Evolutionary conservation across 1,284 basidiomycete genomes (phyloP), one percentile per base, ranked within the genome.

Genomic region (Moniliella sp.): DNA sequence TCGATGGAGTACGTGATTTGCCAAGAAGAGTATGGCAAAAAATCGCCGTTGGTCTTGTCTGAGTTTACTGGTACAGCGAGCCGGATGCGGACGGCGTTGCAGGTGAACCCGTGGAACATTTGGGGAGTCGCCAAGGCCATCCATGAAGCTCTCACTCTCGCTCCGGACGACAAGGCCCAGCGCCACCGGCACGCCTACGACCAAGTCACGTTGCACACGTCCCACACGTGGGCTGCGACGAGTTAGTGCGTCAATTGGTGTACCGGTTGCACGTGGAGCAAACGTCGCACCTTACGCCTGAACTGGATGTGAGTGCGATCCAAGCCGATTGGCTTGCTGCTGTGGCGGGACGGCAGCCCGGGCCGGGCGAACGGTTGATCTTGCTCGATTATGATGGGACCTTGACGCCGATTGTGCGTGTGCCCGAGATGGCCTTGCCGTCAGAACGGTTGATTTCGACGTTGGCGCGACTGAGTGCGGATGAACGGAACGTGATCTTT

Each of bases 311-410:
- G 36, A 66, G 67, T 9, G 62, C 55, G 21, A 78, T 82, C 19
- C 69, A 70, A 27, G 8, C 7, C 8, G 8, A 23, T 7, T 23
- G 7, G 8, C 7, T 7, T 7, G n/a, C 21, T 7, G 21, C 21
- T 23, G n/a, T n/a, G n/a, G n/a, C n/a, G n/a, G n/a, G n/a, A n/a
- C n/a, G n/a, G n/a, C n/a, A n/a, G n/a, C 61, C n/a, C n/a, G n/a
- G n/a, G n/a, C n/a, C n/a, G n/a, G 21, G 21, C 21, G 88, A 88
- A 67, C 68, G 91, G 32, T 63, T 94, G 37, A 74, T 97, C 61
- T 68, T 94, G 58, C 86, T 97, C 51, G 91, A 97, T 63, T 97
- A 97, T 60, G 88, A 93, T 60, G 88, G 88, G 5, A 97, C 91
- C 0, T 71, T 97, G 37, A 78, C 88, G 0, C 88, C 88, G 1